phyloP scores from a whole-genome alignment of 305 asterid genomes.

The Fraxinus sp. region DNA sequence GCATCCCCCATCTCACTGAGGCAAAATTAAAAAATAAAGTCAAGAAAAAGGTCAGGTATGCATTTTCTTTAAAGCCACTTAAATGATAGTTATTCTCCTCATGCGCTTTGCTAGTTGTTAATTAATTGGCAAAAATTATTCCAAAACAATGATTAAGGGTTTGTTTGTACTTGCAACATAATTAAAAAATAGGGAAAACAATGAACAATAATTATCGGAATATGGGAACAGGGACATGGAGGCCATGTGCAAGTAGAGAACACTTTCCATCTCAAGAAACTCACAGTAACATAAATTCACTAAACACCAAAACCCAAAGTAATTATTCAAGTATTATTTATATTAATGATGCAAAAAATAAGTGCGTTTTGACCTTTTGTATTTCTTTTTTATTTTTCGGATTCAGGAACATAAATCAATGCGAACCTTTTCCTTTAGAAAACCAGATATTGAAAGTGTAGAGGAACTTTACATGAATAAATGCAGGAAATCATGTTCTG shows the following conservation, averaged over 20 bases:
- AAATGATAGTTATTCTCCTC: constrained; percentile 12
- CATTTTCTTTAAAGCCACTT: constrained; percentile 19
- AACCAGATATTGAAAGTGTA: constrained; percentile 24
- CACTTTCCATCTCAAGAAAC: constrained; percentile 61
- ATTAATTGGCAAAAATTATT: constrained; percentile 14
- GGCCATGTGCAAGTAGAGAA: constrained; percentile 74
- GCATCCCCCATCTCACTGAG: background rate
- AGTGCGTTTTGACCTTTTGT: constrained; percentile 25
- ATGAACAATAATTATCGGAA: constrained; percentile 10
- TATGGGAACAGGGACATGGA: constrained; percentile 40
- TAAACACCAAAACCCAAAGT: constrained; percentile 19
- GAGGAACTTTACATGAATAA: constrained; percentile 29
- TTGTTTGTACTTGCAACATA: constrained; percentile 17
- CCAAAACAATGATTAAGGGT: constrained; percentile 28
- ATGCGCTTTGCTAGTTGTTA: constrained; percentile 15
- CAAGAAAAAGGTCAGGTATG: constrained; percentile 1
- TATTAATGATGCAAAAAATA: constrained; percentile 13
- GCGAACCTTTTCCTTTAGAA: constrained; percentile 23
- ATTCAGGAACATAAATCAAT: constrained; percentile 23
- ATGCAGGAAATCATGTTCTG: constrained; percentile 34
- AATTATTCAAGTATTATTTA: background rate
- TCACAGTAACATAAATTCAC: constrained; percentile 30
- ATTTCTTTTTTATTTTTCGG: constrained; percentile 5
- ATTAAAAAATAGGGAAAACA: background rate
- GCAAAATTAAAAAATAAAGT: background rate